Percentiles rank a stretch among this genome's conserved stretches.
These are phyloP conservation scores for Smithsoniella earleae DNA, from an alignment of 163 green algal species.

Conservation along the genomic window DNA sequence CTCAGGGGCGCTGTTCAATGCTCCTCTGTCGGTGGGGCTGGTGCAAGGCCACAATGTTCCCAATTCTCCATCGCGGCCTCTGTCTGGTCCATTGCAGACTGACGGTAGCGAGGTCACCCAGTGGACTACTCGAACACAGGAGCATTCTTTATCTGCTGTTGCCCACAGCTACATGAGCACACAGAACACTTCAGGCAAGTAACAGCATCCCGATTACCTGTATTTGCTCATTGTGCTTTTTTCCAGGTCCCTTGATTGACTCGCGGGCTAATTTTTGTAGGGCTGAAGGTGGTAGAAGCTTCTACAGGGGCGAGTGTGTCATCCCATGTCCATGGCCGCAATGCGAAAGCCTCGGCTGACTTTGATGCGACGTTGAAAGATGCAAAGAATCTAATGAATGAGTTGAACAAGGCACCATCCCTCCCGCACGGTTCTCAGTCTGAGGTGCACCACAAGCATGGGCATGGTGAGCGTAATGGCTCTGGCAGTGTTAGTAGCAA, in stretches of 20 bases:
- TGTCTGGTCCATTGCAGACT: conserved; percentile 7
- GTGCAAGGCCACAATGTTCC: background rate
- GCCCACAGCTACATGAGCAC: conserved; percentile 28
- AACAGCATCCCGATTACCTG: too few relatives aligned
- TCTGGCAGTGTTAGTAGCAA: background rate
- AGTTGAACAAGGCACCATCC: conserved; percentile 24
- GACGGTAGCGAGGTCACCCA: conserved; percentile 18
- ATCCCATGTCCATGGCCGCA: background rate
- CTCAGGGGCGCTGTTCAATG: background rate
- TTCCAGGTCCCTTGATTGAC: background rate
- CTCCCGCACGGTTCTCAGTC: background rate
- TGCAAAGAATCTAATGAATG: conserved; percentile 16
- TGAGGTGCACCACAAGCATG: background rate
- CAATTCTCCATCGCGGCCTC: background rate
- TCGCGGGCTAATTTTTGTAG: background rate
- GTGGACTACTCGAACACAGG: conserved; percentile 1
- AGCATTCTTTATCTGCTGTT: conserved; percentile 6
- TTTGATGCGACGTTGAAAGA: conserved; percentile 23
- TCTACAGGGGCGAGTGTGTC: background rate
- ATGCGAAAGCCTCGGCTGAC: conserved; percentile 17
- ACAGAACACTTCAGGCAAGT: conserved; percentile 14
- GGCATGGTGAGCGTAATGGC: too few relatives aligned
- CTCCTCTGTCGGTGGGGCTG: background rate
- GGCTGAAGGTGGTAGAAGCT: background rate
- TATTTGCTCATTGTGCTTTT: background rate